Percentiles rank a stretch among this genome's conserved stretches.
Conservation (phyloP, 2,329 filamentous ascomycete genomes). For the Ramularia endophylla region DNA sequence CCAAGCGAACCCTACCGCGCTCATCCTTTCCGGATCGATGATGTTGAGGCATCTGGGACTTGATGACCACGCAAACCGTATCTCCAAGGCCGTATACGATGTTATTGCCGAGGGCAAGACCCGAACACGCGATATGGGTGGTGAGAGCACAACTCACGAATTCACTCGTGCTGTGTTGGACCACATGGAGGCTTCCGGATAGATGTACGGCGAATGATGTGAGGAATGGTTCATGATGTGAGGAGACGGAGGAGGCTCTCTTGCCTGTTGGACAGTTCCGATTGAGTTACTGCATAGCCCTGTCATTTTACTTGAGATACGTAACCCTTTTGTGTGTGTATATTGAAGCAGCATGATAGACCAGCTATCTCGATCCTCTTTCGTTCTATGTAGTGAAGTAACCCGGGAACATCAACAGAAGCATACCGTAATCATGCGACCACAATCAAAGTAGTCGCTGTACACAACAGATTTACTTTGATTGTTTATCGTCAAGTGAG, state of each 20-base stretch:
- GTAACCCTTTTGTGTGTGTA: too few relatives aligned
- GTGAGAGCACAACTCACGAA: conserved; percentile 80
- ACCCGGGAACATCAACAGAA: too few relatives aligned
- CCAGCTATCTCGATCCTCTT: too few relatives aligned
- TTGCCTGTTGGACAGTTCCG: too few relatives aligned
- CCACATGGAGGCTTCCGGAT: conserved; percentile 67
- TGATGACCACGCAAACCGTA: conserved; percentile 96
- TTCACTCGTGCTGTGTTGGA: conserved; percentile 92
- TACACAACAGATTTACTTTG: too few relatives aligned
- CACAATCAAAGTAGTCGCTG: too few relatives aligned
- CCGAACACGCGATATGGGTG: conserved; percentile 95
- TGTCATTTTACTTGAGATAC: too few relatives aligned
- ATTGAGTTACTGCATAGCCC: too few relatives aligned
- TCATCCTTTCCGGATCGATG: conserved; percentile 95
- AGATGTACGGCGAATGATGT: not conserved
- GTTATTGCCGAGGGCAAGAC: conserved; percentile 83
- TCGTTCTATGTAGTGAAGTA: too few relatives aligned
- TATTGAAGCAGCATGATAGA: too few relatives aligned
- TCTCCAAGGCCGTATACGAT: conserved; percentile 79
- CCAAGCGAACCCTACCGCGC: conserved; percentile 94
- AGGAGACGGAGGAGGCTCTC: not conserved
- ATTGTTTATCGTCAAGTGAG: too few relatives aligned
- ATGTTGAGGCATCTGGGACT: conserved; percentile 94
- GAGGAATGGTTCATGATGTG: not conserved
- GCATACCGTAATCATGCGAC: too few relatives aligned